Evolutionary conservation across 306 rosid species (phyloP), one percentile per base, ranked within the genome.

Genomic region (Dryas octopetala): DNA sequence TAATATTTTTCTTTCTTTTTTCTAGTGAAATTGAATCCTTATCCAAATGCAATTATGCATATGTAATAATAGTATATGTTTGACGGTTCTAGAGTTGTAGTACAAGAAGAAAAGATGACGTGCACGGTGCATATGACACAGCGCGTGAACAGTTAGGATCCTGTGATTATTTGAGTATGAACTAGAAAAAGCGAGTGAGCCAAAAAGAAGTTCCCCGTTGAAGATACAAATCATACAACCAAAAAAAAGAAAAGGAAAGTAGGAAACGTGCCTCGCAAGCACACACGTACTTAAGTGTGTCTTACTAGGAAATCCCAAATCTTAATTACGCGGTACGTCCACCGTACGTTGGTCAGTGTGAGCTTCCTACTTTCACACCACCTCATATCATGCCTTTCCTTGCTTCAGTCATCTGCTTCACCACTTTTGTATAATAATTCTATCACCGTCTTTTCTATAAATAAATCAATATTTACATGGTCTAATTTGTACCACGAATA

Each of bases 361-460:
- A 1, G 66, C 47, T 62, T 62, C 66, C 47, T 14, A 62, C 6
- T 62, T 62, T 62, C 66, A 62, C 47, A 62, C 66, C 66, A 38
- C 28, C 23, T 62, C 14, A 14, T 13, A 45, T 3, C 64, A 62
- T 7, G 46, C 66, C 47, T 38, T 59, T 59, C 7, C 16, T 26
- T 28, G 2, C 32, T 28, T 2, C 32, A 28, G 2, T 28, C 32
- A 1, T 19, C 19, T 19, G 19, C 19, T 19, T 19, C 19, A 0
- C 19, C 19, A 19, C 19, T 19, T 19, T 19, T 19, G 19, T 19
- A 19, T 19, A 19, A 19, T 19, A 19, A 19, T 19, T 19, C 0
- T 19, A 19, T 19, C 19, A 19, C 19, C 19, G 19, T 19, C 19
- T 19, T 19, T 19, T 19, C 19, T 19, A 19, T 19, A 19, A 19